Evolutionary conservation across 352 stramenopile species (phyloP).

Genomic region (Phytophthora boehmeriae): DNA sequence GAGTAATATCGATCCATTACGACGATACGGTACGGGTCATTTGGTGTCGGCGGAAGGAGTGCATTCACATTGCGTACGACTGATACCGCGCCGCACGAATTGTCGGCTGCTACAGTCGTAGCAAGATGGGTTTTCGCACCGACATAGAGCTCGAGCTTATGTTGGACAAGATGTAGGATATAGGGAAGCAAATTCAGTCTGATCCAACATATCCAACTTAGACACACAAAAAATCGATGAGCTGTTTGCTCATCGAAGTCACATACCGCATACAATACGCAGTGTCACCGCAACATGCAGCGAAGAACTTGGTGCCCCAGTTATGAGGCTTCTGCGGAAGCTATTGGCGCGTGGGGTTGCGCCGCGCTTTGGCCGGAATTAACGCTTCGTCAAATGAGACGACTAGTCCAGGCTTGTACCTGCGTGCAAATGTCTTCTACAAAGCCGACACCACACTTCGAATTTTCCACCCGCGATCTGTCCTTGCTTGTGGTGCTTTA

Average conservation of each 20-base stretch:
- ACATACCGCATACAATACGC: no score
- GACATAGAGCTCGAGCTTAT: background rate
- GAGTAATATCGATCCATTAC: conserved; percentile 20
- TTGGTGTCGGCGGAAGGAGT: conserved; percentile 2
- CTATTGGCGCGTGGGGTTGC: no score
- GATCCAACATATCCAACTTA: background rate
- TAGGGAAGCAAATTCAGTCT: background rate
- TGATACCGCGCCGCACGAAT: background rate
- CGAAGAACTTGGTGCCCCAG: no score
- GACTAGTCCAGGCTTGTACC: no score
- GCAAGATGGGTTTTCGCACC: background rate
- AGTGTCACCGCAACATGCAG: no score
- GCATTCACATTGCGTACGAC: background rate
- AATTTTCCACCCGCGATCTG: background rate
- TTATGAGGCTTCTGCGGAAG: no score
- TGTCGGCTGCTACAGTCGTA: background rate
- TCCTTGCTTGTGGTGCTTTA: background rate
- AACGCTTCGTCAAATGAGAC: no score
- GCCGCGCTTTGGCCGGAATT: no score
- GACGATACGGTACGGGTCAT: conserved; percentile 6
- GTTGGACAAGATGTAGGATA: conserved; percentile 3
- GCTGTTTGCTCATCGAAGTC: no score
- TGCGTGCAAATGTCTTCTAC: no score
- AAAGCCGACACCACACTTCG: no score
- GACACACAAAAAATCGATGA: background rate